Conservation (phyloP, 2,329 filamentous ascomycete genomes). For the Pezicula carpinea region DNA sequence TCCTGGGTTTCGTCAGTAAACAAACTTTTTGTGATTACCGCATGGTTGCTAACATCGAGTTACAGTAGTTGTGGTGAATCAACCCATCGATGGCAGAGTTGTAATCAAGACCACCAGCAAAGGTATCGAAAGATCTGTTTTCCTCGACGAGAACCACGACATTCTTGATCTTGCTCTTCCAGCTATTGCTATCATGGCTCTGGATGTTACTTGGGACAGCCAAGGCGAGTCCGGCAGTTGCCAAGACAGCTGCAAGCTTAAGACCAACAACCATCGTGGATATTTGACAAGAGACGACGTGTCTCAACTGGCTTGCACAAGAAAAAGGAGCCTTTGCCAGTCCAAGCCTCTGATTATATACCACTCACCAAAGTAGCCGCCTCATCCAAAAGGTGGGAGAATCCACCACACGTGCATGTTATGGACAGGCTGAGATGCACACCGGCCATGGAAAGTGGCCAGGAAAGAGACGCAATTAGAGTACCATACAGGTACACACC, state of each 20-base stretch:
- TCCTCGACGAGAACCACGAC: constrained; percentile 42
- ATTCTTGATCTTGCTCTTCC: constrained; percentile 39
- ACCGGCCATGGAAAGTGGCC: neutral
- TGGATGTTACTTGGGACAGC: constrained; percentile 11
- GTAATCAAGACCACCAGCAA: constrained; percentile 36
- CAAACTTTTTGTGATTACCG: neutral
- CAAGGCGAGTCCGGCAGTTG: constrained; percentile 15
- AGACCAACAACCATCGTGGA: constrained; percentile 11
- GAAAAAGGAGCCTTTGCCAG: neutral
- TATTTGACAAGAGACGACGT: neutral
- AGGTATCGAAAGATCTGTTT: constrained; percentile 35
- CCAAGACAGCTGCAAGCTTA: constrained; percentile 5
- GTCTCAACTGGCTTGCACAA: neutral
- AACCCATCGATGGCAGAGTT: constrained; percentile 32
- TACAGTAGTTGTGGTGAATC: constrained; percentile 33
- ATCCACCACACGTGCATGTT: constrained; percentile 5
- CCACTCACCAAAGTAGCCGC: neutral
- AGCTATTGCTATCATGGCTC: constrained; percentile 11
- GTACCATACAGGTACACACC: too few relatives aligned
- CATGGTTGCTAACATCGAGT: constrained; percentile 29
- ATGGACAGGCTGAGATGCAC: constrained; percentile 6
- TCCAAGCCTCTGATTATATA: constrained; percentile 1
- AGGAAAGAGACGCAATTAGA: neutral
- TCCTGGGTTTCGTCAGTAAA: constrained; percentile 17
- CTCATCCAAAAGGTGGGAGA: neutral